Base-by-base conservation (phyloP, 2,329 filamentous ascomycete species). In the Chaetomiaceae sp. region DNA sequence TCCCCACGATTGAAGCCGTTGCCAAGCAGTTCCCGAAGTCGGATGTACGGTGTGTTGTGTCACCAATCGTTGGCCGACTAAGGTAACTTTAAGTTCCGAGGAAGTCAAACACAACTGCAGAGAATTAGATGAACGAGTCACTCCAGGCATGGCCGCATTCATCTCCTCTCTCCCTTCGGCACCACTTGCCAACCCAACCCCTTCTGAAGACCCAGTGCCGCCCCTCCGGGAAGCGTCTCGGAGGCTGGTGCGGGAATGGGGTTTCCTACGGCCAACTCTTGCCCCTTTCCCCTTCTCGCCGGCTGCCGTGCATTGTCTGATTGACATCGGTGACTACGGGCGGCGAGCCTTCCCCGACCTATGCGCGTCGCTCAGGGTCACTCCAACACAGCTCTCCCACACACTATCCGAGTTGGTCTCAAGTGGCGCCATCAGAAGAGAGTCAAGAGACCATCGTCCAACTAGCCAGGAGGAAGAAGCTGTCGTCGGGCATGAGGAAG, bases 221-320 rank as follows among this genome's bases (percentile, higher is more conserved):
- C 50, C 58, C 18, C 56, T 65, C 49, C 59, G 62, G 4, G 57
- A 58, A 10, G 62, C 62, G 9, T 63, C 60, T 3, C 55, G 61
- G 13, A 59, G 58, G 42, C 57, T 66, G 16, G 61, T 63, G 13
- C 58, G 64, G 9, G 63, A 65, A 52, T 48, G 62, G 56, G 63
- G 60, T 4, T 64, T 66, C 48, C 57, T 65, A 38, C 58, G 46
- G 25, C 48, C 56, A 5, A 62, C 51, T 4, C 38, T 61, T 9
- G 58, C 58, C 8, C 57, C 53, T 1, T 61, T 61, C 11, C 29
- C 41, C 13, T 57, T 64, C 23, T 62, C 60, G 0, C 44, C 58
- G 3, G 59, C 57, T 14, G 45, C 34, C 23, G 34, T 61, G 7
- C 64, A 64, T 46, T 60, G 57, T 27, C 54, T 65, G 5, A 53